A percentile compares a stretch with the other conserved stretches of the same genome.
These are phyloP conservation scores for Penicillium sp. DNA, from an alignment of 2,329 filamentous ascomycete genomes.

Conservation along the genomic window DNA sequence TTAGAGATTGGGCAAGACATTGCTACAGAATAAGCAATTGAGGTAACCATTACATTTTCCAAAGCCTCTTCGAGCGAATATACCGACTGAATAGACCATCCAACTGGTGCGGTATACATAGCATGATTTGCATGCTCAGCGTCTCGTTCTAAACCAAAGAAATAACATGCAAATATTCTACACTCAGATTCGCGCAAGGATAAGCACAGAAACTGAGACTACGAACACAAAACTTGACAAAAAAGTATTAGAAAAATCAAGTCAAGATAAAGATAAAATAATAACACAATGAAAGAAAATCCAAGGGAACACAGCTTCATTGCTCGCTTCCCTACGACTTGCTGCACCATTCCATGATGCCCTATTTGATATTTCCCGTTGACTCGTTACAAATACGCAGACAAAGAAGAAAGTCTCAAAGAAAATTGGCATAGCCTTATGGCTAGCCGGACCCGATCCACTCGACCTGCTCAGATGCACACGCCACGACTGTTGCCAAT, in stretches of 20 bases:
- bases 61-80: too few relatives aligned
- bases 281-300: slow-evolving; percentile 16
- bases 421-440: not conserved
- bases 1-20: too few relatives aligned
- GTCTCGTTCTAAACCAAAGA: slow-evolving; percentile 2
- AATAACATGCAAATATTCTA: not conserved
- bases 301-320: slow-evolving; percentile 24
- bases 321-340: slow-evolving; percentile 35
- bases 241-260: not conserved
- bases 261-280: slow-evolving; percentile 2
- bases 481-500: slow-evolving; percentile 37
- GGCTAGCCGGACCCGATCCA: not conserved
- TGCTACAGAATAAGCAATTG: too few relatives aligned
- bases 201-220: slow-evolving; percentile 1
- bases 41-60: too few relatives aligned
- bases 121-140: not conserved
- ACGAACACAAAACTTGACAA: not conserved
- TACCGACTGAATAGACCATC: too few relatives aligned
- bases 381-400: slow-evolving; percentile 8
- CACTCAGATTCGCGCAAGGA: not conserved
- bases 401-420: not conserved
- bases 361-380: slow-evolving; percentile 8
- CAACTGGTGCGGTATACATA: slow-evolving; percentile 1
- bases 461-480: slow-evolving; percentile 29
- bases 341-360: slow-evolving; percentile 39